Conservation (phyloP, 768 basidiomycete species). For the Amyloporia xantha region DNA sequence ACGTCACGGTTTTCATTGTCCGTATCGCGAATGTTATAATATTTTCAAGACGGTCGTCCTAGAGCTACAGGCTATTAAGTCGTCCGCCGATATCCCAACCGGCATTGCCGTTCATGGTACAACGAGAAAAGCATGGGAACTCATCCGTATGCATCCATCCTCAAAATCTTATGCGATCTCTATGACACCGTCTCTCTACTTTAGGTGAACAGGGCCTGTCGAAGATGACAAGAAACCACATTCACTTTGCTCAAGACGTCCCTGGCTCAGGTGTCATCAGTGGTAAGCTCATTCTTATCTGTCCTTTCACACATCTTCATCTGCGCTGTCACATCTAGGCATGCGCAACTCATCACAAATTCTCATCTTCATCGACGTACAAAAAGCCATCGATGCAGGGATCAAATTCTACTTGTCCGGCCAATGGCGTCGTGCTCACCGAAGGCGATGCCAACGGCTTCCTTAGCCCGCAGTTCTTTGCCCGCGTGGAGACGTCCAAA, state of each 20-base stretch:
- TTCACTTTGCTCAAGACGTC: slow-evolving; percentile 84
- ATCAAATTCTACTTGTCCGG: slow-evolving; percentile 71
- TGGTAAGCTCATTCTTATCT: slow-evolving; percentile 40
- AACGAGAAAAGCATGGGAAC: slow-evolving; percentile 56
- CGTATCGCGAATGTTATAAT: neutral
- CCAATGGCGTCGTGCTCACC: slow-evolving; percentile 87
- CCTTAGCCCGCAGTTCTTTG: slow-evolving; percentile 59
- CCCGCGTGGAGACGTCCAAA: slow-evolving; percentile 51
- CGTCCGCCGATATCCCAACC: slow-evolving; percentile 56
- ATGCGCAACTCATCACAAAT: slow-evolving; percentile 77
- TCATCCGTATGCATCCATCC: slow-evolving; percentile 45
- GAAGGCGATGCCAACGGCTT: slow-evolving; percentile 65
- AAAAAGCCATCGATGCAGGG: slow-evolving; percentile 60
- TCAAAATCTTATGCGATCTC: neutral
- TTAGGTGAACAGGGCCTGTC: slow-evolving; percentile 68
- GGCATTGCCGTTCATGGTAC: slow-evolving; percentile 82
- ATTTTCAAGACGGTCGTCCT: slow-evolving; percentile 56
- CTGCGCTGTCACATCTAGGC: slow-evolving; percentile 36
- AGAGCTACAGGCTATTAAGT: slow-evolving; percentile 53
- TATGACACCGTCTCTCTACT: neutral
- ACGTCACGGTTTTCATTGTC: slow-evolving; percentile 6
- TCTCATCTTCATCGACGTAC: slow-evolving; percentile 75
- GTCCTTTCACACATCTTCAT: neutral
- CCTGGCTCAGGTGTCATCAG: slow-evolving; percentile 63
- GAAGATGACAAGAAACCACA: slow-evolving; percentile 84